These are phyloP conservation scores for Trypanosoma platydactyli DNA, from an alignment of 208 protist species.

Conservation along the genomic window DNA sequence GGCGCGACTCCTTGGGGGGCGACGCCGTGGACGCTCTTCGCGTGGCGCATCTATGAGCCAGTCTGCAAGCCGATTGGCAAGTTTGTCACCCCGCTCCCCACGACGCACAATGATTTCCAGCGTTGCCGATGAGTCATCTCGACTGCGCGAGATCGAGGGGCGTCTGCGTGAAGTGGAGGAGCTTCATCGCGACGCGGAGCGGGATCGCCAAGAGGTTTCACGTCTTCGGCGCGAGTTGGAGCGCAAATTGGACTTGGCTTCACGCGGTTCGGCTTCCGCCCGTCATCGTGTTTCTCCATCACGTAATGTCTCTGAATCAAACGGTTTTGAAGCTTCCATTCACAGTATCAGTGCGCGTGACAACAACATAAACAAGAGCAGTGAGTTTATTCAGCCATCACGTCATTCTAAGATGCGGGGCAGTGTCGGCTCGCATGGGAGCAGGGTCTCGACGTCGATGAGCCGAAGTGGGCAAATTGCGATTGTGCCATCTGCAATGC, in stretches of 20 bases:
- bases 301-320: not conserved
- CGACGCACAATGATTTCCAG: conserved; percentile 21
- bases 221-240: conserved; percentile 66
- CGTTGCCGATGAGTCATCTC: conserved; percentile 37
- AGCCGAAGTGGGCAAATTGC: conserved; percentile 5
- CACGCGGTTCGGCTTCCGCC: not conserved
- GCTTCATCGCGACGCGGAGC: conserved; percentile 62
- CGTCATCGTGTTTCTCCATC: not conserved
- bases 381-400: not conserved
- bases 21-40: conserved; percentile 1
- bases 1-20: conserved; percentile 45
- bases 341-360: not conserved
- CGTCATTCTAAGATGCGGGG: conserved; percentile 5
- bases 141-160: conserved; percentile 72
- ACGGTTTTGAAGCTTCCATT: not conserved
- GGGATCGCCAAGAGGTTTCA: conserved; percentile 56
- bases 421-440: conserved; percentile 1
- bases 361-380: not conserved
- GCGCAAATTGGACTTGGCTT: conserved; percentile 31
- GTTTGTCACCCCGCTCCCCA: conserved; percentile 18
- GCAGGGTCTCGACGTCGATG: not conserved
- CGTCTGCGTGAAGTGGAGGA: conserved; percentile 65
- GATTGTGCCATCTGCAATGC: not conserved
- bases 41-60: conserved; percentile 17
- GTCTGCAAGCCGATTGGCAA: conserved; percentile 23